Evolutionary conservation across 495 filamentous ascomycete genomes (phyloP), one percentile per base, ranked within the genome.

Genomic region (Cudoniella acicularis): DNA sequence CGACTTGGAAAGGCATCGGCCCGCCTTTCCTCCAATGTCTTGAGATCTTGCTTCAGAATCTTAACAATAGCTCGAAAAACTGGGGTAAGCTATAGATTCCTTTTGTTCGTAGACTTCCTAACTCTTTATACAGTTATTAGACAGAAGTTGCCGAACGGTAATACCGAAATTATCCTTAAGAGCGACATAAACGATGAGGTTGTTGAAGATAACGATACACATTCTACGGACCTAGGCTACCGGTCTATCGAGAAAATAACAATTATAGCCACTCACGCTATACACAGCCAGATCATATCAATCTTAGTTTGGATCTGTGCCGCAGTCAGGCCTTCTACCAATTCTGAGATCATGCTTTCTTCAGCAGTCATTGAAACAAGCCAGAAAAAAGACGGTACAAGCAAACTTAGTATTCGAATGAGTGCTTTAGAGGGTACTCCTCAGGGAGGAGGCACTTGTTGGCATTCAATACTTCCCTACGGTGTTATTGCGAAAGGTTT

Each of bases 261-360:
- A 20, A 22, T 61, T 11, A 41, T 27, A 1, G 22, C 45, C n/a
- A 1, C 18, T 1, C 26, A 42, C 3, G 3, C n/a, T n/a, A 1
- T 10, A 20, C 36, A 2, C 27, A 50, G 54, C 22, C 10, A 1
- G 17, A 18, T 23, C 10, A 20, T 47, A 24, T 46, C 56, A 22
- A 8, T 58, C 11, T 58, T 47, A 16, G n/a, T n/a, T n/a, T 58
- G 56, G 56, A 25, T 58, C 17, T 51, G 47, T 26, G 46, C 56
- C 1, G 47, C 48, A 2, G 40, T 51, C 20, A 46, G 56, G 42
- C n/a, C 11, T 30, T 58, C 56, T 17, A 17, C 25, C 1, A 2
- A 36, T n/a, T n/a, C 17, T 10, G 47, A 26, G 10, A 17, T 58
- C 21, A n/a, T 17, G 16, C 20, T 16, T 16, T 57, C 55, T 13